phyloP scores from a whole-genome alignment of 805 yeast genomes.

The Lachancea meyersii region DNA sequence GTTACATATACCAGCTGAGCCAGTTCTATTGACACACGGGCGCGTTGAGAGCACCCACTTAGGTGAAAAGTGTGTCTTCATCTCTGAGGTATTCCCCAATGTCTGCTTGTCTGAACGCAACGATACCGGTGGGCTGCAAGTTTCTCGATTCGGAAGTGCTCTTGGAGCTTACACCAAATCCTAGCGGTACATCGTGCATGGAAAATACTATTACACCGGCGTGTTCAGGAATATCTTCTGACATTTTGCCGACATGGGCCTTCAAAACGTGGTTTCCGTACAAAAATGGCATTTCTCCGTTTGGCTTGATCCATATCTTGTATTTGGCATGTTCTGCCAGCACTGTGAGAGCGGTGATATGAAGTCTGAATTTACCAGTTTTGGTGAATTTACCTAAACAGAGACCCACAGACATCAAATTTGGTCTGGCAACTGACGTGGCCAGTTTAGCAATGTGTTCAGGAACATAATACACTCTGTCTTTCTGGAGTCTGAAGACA shows the following conservation, averaged over 20 bases:
- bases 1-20: not conserved
- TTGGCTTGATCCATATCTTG: conserved; percentile 92
- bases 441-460: conserved; percentile 81
- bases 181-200: conserved; percentile 88
- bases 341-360: conserved; percentile 81
- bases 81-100: conserved; percentile 97
- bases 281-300: conserved; percentile 97
- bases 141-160: conserved; percentile 82
- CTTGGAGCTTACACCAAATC: conserved; percentile 92
- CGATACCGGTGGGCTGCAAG: conserved; percentile 89
- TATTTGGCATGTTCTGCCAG: conserved; percentile 84
- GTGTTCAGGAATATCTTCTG: conserved; percentile 97
- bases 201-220: conserved; percentile 90
- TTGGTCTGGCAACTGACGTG: conserved; percentile 81
- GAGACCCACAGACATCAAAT: conserved; percentile 86
- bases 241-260: conserved; percentile 94
- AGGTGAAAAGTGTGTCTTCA: conserved; percentile 91
- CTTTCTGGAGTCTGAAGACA: conserved; percentile 93
- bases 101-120: conserved; percentile 94
- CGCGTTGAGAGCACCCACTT: conserved; percentile 10
- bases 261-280: conserved; percentile 95
- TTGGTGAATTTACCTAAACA: conserved; percentile 97
- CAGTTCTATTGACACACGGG: not conserved
- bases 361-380: conserved; percentile 93
- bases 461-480: conserved; percentile 88